These are phyloP conservation scores for Beauveria bassiana DNA, from an alignment of 2,329 filamentous ascomycete genomes.

Conservation along the genomic window DNA sequence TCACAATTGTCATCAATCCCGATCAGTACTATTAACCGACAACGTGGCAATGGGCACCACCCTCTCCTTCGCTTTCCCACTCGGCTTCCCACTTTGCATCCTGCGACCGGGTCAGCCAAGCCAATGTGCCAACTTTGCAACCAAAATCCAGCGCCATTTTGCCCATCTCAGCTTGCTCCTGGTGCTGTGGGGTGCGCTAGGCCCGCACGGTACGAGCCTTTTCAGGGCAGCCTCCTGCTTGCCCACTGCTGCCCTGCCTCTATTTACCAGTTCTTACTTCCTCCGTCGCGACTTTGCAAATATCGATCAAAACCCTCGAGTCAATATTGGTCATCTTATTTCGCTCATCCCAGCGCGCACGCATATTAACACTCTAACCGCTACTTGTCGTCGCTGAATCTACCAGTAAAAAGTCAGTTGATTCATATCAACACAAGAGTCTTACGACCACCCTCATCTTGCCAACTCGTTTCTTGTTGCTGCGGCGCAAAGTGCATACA, in stretches of 20 bases:
- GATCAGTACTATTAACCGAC: too few species aligned
- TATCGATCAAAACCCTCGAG: background rate
- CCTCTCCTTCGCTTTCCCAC: background rate
- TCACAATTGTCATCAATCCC: too few species aligned
- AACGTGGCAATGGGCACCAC: too few species aligned
- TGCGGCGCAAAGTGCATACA: background rate
- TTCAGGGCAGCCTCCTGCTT: background rate
- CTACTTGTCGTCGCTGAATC: background rate
- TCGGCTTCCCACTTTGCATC: background rate
- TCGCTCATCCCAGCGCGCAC: background rate
- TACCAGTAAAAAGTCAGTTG: too few species aligned
- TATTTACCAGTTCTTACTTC: too few species aligned
- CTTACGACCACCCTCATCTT: background rate
- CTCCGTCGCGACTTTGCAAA: too few species aligned
- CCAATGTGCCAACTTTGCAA: background rate
- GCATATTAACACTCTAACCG: too few species aligned
- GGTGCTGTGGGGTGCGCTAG: background rate
- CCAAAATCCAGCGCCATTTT: background rate
- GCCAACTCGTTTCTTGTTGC: background rate
- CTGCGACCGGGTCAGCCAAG: background rate
- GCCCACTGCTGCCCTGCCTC: too few species aligned
- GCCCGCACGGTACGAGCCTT: slow-evolving; percentile 9
- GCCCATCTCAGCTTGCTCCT: background rate
- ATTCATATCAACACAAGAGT: too few species aligned
- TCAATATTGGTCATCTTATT: background rate